These are phyloP conservation scores for Phalaenopsis hybrid DNA, from an alignment of 116 monocot species.

Conservation along the genomic window DNA sequence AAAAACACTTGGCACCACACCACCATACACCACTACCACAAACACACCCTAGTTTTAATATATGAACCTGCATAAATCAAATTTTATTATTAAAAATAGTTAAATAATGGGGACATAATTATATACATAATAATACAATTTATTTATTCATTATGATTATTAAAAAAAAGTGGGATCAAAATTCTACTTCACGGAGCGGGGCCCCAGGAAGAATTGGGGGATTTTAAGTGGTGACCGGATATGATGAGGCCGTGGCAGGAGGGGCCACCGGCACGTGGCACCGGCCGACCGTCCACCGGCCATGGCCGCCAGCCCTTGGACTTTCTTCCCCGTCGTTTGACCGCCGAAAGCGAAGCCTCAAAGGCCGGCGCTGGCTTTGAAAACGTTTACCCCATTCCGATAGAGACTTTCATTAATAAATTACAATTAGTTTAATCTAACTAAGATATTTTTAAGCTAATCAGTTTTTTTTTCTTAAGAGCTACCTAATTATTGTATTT, in stretches of 20 bases:
- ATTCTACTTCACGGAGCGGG: too few relatives aligned
- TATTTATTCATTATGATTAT: too few relatives aligned
- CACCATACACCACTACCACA: too few relatives aligned
- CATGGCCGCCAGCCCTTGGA: neutral
- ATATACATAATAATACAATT: too few relatives aligned
- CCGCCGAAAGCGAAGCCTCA: neutral
- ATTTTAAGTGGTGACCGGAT: neutral
- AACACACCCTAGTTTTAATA: too few relatives aligned
- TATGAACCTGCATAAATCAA: too few relatives aligned
- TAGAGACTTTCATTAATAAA: neutral
- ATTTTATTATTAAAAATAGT: too few relatives aligned
- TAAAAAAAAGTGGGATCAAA: too few relatives aligned
- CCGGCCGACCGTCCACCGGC: neutral
- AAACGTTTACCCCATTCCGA: neutral
- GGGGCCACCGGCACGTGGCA: neutral
- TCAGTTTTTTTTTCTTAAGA: neutral
- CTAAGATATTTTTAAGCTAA: neutral
- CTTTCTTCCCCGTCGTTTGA: too few relatives aligned
- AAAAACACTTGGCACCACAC: too few relatives aligned
- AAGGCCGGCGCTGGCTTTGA: slow-evolving; percentile 13
- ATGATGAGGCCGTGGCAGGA: neutral
- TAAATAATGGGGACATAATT: too few relatives aligned
- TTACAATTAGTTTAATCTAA: neutral
- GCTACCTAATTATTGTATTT: too few relatives aligned
- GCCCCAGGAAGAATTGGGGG: neutral